Conservation (phyloP, 495 filamentous ascomycete genomes). For the Penicillium waksmanii region DNA sequence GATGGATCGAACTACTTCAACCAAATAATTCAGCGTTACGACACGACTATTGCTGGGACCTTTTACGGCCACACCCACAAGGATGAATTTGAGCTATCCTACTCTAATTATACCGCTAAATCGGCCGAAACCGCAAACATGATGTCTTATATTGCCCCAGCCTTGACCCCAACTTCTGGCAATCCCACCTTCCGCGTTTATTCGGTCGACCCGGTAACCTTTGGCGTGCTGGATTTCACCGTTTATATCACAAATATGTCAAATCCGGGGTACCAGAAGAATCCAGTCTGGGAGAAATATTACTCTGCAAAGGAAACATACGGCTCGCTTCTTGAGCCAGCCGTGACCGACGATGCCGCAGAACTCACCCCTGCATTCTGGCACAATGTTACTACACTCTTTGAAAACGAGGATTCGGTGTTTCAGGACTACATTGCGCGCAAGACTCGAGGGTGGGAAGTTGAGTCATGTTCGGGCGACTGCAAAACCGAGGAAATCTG, state of each 20-base stretch:
- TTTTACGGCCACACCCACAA: conserved; percentile 62
- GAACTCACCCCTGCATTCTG: conserved; percentile 60
- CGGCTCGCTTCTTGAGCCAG: conserved; percentile 45
- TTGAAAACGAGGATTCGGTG: conserved; percentile 38
- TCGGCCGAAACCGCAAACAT: conserved; percentile 43
- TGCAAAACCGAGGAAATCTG: conserved; percentile 49
- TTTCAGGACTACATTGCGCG: conserved; percentile 46
- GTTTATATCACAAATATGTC: conserved; percentile 57
- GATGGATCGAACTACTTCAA: conserved; percentile 57
- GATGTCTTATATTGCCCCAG: conserved; percentile 54
- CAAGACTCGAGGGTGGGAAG: conserved; percentile 43
- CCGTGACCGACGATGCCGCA: conserved; percentile 37
- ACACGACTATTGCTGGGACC: conserved; percentile 52
- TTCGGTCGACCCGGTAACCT: conserved; percentile 56
- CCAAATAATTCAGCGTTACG: conserved; percentile 56
- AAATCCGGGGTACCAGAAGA: conserved; percentile 41
- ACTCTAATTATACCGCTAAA: conserved; percentile 44
- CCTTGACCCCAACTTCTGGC: conserved; percentile 56
- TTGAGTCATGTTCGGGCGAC: conserved; percentile 34
- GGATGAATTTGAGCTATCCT: conserved; percentile 58
- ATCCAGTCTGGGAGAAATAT: conserved; percentile 53
- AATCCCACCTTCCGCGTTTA: conserved; percentile 59
- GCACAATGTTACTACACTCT: conserved; percentile 55
- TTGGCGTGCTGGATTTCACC: conserved; percentile 53
- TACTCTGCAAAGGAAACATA: conserved; percentile 59